These are phyloP conservation scores for Clohesyomyces aquaticus DNA, from an alignment of 495 filamentous ascomycete species.

Conservation along the genomic window DNA sequence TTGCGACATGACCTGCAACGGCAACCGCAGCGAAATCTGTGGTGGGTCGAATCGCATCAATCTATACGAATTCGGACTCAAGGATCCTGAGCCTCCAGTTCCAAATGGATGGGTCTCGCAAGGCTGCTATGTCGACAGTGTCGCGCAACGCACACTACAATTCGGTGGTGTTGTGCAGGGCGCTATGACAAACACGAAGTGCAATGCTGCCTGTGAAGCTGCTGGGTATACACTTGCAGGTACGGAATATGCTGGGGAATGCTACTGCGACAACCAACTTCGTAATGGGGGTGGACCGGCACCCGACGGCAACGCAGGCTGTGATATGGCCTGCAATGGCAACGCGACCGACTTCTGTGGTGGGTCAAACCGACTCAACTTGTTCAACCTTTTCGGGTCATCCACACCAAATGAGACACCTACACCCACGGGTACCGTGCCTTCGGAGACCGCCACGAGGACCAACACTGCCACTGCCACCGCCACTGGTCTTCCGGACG, in stretches of 20 bases:
- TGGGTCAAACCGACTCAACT: slow-evolving; percentile 52
- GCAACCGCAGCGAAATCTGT: slow-evolving; percentile 14
- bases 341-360: slow-evolving; percentile 35
- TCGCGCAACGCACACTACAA: slow-evolving; percentile 6
- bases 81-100: not conserved
- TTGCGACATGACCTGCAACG: slow-evolving; percentile 28
- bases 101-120: slow-evolving; percentile 4
- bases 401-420: slow-evolving; percentile 23
- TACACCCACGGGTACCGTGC: slow-evolving; percentile 16
- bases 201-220: slow-evolving; percentile 31
- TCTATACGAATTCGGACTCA: slow-evolving; percentile 15
- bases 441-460: slow-evolving; percentile 10
- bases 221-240: slow-evolving; percentile 45
- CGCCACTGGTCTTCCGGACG: slow-evolving; percentile 46
- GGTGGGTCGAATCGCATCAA: slow-evolving; percentile 23
- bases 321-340: slow-evolving; percentile 57
- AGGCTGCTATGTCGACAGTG: slow-evolving; percentile 21
- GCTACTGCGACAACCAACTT: slow-evolving; percentile 34
- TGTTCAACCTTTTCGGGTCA: slow-evolving; percentile 49
- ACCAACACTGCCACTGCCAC: not conserved
- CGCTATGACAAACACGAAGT: slow-evolving; percentile 20
- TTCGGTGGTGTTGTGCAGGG: slow-evolving; percentile 1
- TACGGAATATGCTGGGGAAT: slow-evolving; percentile 33
- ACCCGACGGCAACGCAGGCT: slow-evolving; percentile 44
- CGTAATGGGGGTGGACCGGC: slow-evolving; percentile 31